phyloP scores from a whole-genome alignment of 2,329 filamentous ascomycete species.

The Hypoxylon sp. region DNA sequence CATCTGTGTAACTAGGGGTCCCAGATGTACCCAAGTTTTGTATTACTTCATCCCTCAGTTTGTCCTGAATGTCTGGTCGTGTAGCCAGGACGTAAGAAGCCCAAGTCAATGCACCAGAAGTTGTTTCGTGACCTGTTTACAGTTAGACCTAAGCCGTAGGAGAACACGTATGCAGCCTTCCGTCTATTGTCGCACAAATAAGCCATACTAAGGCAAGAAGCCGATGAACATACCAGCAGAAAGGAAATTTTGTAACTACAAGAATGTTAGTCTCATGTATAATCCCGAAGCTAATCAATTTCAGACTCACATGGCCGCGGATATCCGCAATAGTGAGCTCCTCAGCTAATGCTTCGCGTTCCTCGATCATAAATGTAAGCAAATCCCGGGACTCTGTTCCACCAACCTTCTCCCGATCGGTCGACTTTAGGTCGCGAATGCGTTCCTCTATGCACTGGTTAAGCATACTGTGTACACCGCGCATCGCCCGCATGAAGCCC shows the following conservation, averaged over 20 bases:
- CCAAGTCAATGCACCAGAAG: slow-evolving; percentile 35
- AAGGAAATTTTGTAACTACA: slow-evolving; percentile 38
- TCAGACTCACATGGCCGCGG: slow-evolving; percentile 33
- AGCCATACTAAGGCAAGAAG: not conserved
- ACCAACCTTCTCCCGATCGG: slow-evolving; percentile 37
- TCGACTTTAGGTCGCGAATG: slow-evolving; percentile 44
- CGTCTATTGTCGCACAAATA: not conserved
- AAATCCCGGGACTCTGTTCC: slow-evolving; percentile 46
- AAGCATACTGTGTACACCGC: slow-evolving; percentile 52
- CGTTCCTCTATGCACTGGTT: slow-evolving; percentile 49
- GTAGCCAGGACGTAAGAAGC: slow-evolving; percentile 37
- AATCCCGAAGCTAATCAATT: not conserved
- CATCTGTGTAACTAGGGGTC: slow-evolving; percentile 24
- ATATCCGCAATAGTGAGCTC: slow-evolving; percentile 33
- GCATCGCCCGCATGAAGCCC: slow-evolving; percentile 55
- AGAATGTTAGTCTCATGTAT: slow-evolving; percentile 6
- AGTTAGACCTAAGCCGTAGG: slow-evolving; percentile 1
- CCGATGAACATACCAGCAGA: slow-evolving; percentile 29
- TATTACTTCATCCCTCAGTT: slow-evolving; percentile 27
- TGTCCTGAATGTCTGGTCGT: slow-evolving; percentile 29
- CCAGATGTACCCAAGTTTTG: slow-evolving; percentile 17
- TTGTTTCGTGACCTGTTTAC: slow-evolving; percentile 34
- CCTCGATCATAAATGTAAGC: slow-evolving; percentile 56
- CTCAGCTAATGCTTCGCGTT: slow-evolving; percentile 33
- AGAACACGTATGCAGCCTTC: not conserved